A percentile compares a stretch with the other conserved stretches of the same genome.
Evolutionary conservation across 2,329 filamentous ascomycete genomes (phyloP).

Genomic region (Tetracladium maxilliforme): DNA sequence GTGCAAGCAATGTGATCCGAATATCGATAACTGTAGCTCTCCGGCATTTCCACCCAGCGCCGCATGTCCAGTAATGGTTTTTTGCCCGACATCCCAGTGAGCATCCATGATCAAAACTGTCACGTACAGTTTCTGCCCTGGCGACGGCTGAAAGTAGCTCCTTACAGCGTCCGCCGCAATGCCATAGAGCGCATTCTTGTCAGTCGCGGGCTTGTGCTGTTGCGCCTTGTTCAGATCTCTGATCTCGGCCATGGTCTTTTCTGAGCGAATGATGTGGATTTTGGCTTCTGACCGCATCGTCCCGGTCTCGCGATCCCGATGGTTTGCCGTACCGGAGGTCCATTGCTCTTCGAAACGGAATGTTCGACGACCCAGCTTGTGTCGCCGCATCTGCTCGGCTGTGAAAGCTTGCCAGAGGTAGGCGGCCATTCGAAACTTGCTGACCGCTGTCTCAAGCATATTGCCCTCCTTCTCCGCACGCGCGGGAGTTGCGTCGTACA

Average conservation of each 20-base stretch:
- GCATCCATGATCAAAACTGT: constrained; percentile 76
- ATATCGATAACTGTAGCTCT: constrained; percentile 72
- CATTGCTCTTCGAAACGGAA: constrained; percentile 95
- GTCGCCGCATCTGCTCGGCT: constrained; percentile 87
- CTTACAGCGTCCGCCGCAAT: constrained; percentile 68
- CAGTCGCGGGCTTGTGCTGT: constrained; percentile 54
- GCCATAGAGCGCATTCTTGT: constrained; percentile 58
- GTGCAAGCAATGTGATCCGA: constrained; percentile 83
- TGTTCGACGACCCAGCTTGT: constrained; percentile 69
- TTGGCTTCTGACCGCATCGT: constrained; percentile 83
- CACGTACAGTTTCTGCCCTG: constrained; percentile 77
- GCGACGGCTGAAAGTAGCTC: constrained; percentile 57
- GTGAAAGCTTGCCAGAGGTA: constrained; percentile 98
- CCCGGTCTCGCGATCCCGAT: constrained; percentile 54
- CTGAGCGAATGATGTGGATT: constrained; percentile 68
- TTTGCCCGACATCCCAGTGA: constrained; percentile 64
- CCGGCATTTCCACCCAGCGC: constrained; percentile 58
- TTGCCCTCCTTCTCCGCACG: constrained; percentile 70
- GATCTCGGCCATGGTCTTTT: constrained; percentile 76
- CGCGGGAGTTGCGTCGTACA: constrained; percentile 70
- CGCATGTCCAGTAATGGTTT: constrained; percentile 66
- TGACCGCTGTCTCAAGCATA: constrained; percentile 61
- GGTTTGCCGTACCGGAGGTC: constrained; percentile 69
- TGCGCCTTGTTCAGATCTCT: constrained; percentile 65
- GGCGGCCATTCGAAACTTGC: constrained; percentile 87